Percentiles rank a stretch among this genome's conserved stretches.
These are phyloP conservation scores for Allomyces arbusculus DNA, from an alignment of 192 early-diverging fungal species.

Conservation along the genomic window DNA sequence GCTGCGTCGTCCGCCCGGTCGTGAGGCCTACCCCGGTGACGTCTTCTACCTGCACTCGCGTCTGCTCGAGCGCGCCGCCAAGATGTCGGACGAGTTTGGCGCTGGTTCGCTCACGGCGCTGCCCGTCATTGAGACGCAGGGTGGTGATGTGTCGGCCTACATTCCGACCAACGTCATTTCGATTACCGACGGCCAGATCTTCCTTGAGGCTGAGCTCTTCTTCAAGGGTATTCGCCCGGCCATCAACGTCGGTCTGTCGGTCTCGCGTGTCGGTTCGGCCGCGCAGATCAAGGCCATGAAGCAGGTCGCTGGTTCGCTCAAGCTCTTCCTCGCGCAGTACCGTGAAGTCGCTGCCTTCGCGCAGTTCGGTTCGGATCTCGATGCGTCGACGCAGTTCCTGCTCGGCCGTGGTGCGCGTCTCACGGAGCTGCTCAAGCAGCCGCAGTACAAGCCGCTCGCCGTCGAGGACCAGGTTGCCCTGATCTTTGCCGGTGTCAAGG, in stretches of 20 bases:
- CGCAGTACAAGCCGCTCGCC: slow-evolving; percentile 88
- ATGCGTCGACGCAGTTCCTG: slow-evolving; percentile 98
- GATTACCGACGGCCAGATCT: slow-evolving; percentile 99
- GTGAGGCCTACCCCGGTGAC: slow-evolving; percentile 99
- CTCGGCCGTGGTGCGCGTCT: slow-evolving; percentile 99
- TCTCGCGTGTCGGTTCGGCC: slow-evolving; percentile 98
- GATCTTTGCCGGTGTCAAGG: slow-evolving; percentile 98
- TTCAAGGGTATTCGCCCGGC: slow-evolving; percentile 99
- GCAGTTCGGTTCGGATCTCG: slow-evolving; percentile 99
- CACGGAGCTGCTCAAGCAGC: slow-evolving; percentile 98
- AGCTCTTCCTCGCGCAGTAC: slow-evolving; percentile 99
- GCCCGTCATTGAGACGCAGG: slow-evolving; percentile 98
- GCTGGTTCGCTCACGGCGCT: slow-evolving; percentile 95
- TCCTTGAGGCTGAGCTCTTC: slow-evolving; percentile 99
- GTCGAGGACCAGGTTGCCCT: slow-evolving; percentile 96
- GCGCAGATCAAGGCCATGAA: slow-evolving; percentile 99
- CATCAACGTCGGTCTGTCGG: slow-evolving; percentile 99
- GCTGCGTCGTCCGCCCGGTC: slow-evolving; percentile 97
- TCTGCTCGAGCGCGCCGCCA: slow-evolving; percentile 96
- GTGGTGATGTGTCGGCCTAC: slow-evolving; percentile 99
- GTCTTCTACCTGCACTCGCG: slow-evolving; percentile 99
- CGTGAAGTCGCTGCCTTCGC: slow-evolving; percentile 99
- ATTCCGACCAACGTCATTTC: slow-evolving; percentile 99
- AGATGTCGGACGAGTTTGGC: slow-evolving; percentile 94
- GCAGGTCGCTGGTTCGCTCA: slow-evolving; percentile 98